Percentiles rank a stretch among this genome's conserved stretches.
These are phyloP conservation scores for Bruguiera hainesii DNA, from an alignment of 441 rosid genomes.

Conservation along the genomic window DNA sequence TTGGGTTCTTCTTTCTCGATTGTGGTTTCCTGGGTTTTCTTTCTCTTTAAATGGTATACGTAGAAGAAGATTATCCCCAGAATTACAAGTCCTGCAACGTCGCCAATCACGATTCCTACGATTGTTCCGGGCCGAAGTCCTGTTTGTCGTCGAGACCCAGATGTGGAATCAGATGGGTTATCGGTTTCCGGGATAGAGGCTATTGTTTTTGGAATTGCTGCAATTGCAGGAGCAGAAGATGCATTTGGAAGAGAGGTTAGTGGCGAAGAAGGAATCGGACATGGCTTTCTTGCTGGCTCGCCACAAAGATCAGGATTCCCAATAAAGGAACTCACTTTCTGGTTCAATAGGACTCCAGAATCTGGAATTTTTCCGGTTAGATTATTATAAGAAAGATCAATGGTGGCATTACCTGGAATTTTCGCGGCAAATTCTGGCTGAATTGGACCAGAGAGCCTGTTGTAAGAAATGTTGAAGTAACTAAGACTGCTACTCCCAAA, in stretches of 20 bases:
- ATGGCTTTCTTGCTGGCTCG: conserved; percentile 37
- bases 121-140: conserved; percentile 47
- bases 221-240: conserved; percentile 77
- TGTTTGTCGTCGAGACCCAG: conserved; percentile 16
- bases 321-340: conserved; percentile 32
- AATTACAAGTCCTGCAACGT: conserved; percentile 53
- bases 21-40: conserved; percentile 31
- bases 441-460: conserved; percentile 59
- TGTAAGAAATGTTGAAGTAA: conserved; percentile 60
- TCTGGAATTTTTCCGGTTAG: conserved; percentile 68
- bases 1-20: conserved; percentile 43
- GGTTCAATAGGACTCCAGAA: conserved; percentile 42
- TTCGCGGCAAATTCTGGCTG: conserved; percentile 40
- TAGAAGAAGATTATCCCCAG: conserved; percentile 45
- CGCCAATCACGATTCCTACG: conserved; percentile 57
- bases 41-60: conserved; percentile 41
- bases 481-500: conserved; percentile 50
- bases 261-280: conserved; percentile 55
- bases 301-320: conserved; percentile 82
- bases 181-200: conserved; percentile 36
- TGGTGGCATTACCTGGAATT: conserved; percentile 48
- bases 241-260: conserved; percentile 34
- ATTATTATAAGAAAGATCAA: conserved; percentile 75
- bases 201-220: conserved; percentile 61
- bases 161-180: conserved; percentile 12